phyloP scores from a whole-genome alignment of 345 rosid genomes.

The Camelina neglecta region DNA sequence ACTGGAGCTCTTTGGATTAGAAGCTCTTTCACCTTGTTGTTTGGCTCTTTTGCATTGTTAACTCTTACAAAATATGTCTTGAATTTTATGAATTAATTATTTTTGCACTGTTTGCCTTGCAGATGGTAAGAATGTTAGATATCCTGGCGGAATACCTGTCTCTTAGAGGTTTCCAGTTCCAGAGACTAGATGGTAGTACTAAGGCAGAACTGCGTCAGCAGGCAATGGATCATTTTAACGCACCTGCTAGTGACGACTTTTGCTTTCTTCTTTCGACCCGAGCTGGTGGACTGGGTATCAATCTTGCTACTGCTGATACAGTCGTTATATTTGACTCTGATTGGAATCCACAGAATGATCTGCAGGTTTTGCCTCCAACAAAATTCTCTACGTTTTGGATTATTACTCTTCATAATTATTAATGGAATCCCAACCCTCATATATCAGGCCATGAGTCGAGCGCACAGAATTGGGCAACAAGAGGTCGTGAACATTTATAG shows the following conservation, averaged over 20 bases:
- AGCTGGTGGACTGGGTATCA: conserved; percentile 99
- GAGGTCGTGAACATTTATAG: conserved; percentile 98
- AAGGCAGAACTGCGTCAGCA: conserved; percentile 99
- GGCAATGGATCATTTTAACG: conserved; percentile 99
- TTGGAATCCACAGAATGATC: conserved; percentile 99
- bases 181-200: conserved; percentile 99
- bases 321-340: conserved; percentile 99
- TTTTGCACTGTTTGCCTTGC: conserved; percentile 38
- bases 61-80: not conserved
- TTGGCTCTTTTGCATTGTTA: conserved; percentile 22
- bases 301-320: conserved; percentile 98
- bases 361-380: conserved; percentile 63
- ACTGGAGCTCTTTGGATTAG: not conserved
- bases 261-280: conserved; percentile 99
- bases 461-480: conserved; percentile 99
- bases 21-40: conserved; percentile 2
- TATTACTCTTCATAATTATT: conserved; percentile 22
- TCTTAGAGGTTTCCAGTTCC: conserved; percentile 93
- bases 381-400: conserved; percentile 4
- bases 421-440: conserved; percentile 26
- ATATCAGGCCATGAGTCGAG: conserved; percentile 98
- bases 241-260: conserved; percentile 98
- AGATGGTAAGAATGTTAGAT: conserved; percentile 99
- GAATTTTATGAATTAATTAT: conserved; percentile 16
- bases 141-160: conserved; percentile 93